Evolutionary conservation across 805 yeast species (phyloP).

Genomic region (Yarrowia sp.): DNA sequence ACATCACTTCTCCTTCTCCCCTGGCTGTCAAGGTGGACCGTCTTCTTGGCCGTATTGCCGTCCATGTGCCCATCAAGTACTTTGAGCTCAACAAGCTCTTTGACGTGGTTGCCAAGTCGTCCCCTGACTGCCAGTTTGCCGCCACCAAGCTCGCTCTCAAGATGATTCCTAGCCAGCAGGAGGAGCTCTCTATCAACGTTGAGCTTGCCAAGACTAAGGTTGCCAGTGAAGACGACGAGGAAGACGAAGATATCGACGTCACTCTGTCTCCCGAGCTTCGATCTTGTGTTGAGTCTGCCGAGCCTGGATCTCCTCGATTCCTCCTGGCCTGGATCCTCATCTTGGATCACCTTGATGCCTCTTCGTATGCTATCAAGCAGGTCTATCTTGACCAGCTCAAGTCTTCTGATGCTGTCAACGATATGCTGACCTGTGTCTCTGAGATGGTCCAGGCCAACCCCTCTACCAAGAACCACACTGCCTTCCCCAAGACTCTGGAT

Average conservation of each 20-base stretch:
- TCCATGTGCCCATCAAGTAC: conserved; percentile 18
- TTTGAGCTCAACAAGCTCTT: conserved; percentile 22
- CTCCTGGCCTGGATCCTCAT: conserved; percentile 29
- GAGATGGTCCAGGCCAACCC: conserved; percentile 24
- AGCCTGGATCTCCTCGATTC: conserved; percentile 34
- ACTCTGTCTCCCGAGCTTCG: conserved; percentile 34
- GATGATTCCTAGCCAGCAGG: conserved; percentile 42
- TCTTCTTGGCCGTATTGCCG: conserved; percentile 30
- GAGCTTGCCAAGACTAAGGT: conserved; percentile 54
- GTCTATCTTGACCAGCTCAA: conserved; percentile 38
- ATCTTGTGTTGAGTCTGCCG: conserved; percentile 24
- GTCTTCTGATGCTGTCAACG: conserved; percentile 11
- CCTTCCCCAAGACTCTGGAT: conserved; percentile 45
- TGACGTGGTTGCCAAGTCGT: conserved; percentile 24
- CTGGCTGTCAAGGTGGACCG: conserved; percentile 35
- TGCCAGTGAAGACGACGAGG: conserved; percentile 42
- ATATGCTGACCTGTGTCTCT: conserved; percentile 25
- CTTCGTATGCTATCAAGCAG: conserved; percentile 34
- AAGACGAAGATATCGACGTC: conserved; percentile 45
- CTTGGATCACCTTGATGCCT: conserved; percentile 31
- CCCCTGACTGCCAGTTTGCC: conserved; percentile 39
- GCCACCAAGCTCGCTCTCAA: conserved; percentile 43
- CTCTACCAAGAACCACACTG: conserved; percentile 53
- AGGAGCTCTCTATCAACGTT: conserved; percentile 48
- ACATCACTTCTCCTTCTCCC: conserved; percentile 27